phyloP scores from a whole-genome alignment of 805 yeast genomes.

The Candida suzukii region DNA sequence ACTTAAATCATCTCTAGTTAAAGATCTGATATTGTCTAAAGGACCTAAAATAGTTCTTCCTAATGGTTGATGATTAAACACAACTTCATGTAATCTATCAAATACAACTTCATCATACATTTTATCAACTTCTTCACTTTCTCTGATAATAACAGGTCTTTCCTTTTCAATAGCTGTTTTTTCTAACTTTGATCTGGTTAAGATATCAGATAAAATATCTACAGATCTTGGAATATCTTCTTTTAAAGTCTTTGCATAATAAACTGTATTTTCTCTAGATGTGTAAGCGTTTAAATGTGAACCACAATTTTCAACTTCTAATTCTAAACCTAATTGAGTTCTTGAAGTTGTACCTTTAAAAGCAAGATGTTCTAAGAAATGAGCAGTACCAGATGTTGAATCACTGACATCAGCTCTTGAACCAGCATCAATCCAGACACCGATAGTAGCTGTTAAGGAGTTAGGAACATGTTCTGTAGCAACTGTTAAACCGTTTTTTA shows the following conservation, averaged over 20 bases:
- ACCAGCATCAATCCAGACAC: constrained; percentile 98
- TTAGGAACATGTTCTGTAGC: constrained; percentile 87
- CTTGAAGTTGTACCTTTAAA: constrained; percentile 88
- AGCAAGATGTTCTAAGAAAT: constrained; percentile 92
- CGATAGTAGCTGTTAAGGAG: constrained; percentile 92
- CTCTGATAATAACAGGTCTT: constrained; percentile 93
- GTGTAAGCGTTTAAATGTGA: constrained; percentile 98
- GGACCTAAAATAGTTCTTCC: constrained; percentile 98
- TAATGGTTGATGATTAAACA: constrained; percentile 83
- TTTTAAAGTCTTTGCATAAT: constrained; percentile 82
- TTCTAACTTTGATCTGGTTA: constrained; percentile 80
- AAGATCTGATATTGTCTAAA: constrained; percentile 74
- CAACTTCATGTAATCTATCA: constrained; percentile 91
- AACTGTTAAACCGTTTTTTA: constrained; percentile 89
- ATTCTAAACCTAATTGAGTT: constrained; percentile 74
- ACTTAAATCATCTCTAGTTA: constrained; percentile 67
- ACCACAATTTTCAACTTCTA: constrained; percentile 94
- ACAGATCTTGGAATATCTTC: constrained; percentile 79
- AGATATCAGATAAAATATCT: constrained; percentile 81
- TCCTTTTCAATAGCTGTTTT: constrained; percentile 87
- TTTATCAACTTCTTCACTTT: constrained; percentile 95
- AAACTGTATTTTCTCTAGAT: constrained; percentile 94
- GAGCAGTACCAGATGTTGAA: constrained; percentile 89
- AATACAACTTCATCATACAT: constrained; percentile 98
- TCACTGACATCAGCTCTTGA: constrained; percentile 87